Evolutionary conservation across 345 rosid species (phyloP), one percentile per base, ranked within the genome.

Genomic region (Aethionema arabicum): DNA sequence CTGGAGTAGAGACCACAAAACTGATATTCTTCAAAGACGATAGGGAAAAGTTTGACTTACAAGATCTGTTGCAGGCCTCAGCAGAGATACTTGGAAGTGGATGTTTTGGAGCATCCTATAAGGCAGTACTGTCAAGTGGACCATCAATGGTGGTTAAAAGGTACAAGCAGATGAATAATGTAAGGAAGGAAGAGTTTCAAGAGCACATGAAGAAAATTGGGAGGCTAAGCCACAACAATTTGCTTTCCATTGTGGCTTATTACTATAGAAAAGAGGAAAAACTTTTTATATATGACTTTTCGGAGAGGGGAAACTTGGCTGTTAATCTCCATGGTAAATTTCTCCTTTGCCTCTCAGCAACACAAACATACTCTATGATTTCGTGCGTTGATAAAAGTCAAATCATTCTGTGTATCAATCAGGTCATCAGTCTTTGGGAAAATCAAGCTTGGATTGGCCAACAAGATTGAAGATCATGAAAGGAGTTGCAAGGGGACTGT

Each of bases 41-140:
- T 12, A 67, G 74, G 49, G 92, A 77, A 68, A 83, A 8, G 65
- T 88, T 90, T 49, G 97, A 93, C 31, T 70, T 93, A 60, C 82
- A 72, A 12, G 99, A 86, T 64, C 54, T 93, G 81, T 66, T 93
- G 10, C 86, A 82, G 59, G 88, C 99, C 7, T 84, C 97, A 0
- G 99, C 99, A 0, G 97, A 93, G 73, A 88, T 95, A 41, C 55
- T 95, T 35, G 99, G 99, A 0, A 90, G 88, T 37, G 99, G 97
- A 8, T 76, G 89, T 79, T 90, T 90, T 52, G 97, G 99, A 2
- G 78, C 96, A 8, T 88, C 97, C 1, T 90, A 95, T 66, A 95
- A 83, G 78, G 89, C 97, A 5, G 84, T 79, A 0, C 76, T 83
- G 6, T 2, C 72, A 2, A 46, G 35, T 0, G 97, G 89, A 11